Percentiles rank a stretch among this genome's conserved stretches.
Conservation (phyloP, 192 early-diverging fungal species). For the Phycomyces blakesleeanus region DNA sequence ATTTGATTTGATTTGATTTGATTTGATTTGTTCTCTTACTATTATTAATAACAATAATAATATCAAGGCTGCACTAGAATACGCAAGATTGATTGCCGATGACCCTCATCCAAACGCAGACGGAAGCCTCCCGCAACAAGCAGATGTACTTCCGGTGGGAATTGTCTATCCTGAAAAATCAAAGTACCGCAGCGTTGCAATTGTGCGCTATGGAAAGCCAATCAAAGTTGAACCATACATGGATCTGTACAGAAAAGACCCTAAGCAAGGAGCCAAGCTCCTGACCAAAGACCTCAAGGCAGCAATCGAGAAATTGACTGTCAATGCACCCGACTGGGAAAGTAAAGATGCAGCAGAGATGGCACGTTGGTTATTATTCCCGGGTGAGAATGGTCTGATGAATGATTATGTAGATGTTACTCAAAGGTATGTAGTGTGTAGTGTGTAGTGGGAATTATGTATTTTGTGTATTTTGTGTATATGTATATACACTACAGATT, state of each 20-base stretch:
- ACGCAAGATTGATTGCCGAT: constrained; percentile 35
- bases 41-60: background rate
- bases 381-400: constrained; percentile 25
- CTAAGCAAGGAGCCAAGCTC: constrained; percentile 35
- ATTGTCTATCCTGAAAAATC: constrained; percentile 49
- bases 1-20: background rate
- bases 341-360: constrained; percentile 36
- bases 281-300: constrained; percentile 36
- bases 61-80: constrained; percentile 43
- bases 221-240: constrained; percentile 39
- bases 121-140: constrained; percentile 12
- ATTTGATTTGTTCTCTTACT: background rate
- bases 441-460: background rate
- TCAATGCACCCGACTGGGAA: constrained; percentile 51
- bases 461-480: too few species aligned
- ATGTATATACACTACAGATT: too few species aligned
- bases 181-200: constrained; percentile 42
- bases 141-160: constrained; percentile 39
- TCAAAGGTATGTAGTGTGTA: constrained; percentile 35
- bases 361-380: constrained; percentile 39
- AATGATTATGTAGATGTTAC: constrained; percentile 43
- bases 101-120: constrained; percentile 17
- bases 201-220: constrained; percentile 45
- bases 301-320: constrained; percentile 41
- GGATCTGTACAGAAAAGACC: constrained; percentile 35